phyloP scores from a whole-genome alignment of 208 protist species.

The Crithidia thermophila region DNA sequence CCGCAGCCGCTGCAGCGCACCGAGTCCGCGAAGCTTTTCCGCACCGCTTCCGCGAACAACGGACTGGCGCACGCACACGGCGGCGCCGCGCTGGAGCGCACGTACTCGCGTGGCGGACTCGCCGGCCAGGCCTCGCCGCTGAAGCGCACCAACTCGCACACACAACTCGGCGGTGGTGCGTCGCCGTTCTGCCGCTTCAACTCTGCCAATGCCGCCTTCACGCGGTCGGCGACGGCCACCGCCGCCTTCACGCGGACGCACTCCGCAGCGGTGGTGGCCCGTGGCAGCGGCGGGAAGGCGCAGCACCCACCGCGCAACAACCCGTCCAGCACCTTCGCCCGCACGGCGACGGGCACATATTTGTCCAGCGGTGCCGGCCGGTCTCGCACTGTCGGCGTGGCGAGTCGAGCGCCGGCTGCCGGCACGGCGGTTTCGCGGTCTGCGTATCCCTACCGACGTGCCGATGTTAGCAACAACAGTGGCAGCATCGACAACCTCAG shows the following conservation, averaged over 20 bases:
- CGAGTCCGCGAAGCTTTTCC: slow-evolving; percentile 6
- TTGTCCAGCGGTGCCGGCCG: neutral
- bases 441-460: too few relatives aligned
- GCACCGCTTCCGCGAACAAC: neutral
- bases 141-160: slow-evolving; percentile 34
- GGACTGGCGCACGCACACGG: neutral
- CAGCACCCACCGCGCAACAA: neutral
- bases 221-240: slow-evolving; percentile 23
- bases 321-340: slow-evolving; percentile 14
- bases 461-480: neutral
- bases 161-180: neutral
- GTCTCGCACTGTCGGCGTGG: neutral
- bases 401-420: neutral
- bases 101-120: slow-evolving; percentile 6
- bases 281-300: neutral
- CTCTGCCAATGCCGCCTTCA: slow-evolving; percentile 8
- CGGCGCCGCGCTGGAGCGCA: slow-evolving; percentile 17
- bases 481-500: too few relatives aligned
- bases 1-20: slow-evolving; percentile 23
- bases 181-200: slow-evolving; percentile 17
- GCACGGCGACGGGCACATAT: slow-evolving; percentile 36
- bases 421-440: too few relatives aligned
- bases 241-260: slow-evolving; percentile 5
- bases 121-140: slow-evolving; percentile 8
- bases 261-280: slow-evolving; percentile 1